Conservation (phyloP, 2,329 filamentous ascomycete species). For the Seiridium cupressi region DNA sequence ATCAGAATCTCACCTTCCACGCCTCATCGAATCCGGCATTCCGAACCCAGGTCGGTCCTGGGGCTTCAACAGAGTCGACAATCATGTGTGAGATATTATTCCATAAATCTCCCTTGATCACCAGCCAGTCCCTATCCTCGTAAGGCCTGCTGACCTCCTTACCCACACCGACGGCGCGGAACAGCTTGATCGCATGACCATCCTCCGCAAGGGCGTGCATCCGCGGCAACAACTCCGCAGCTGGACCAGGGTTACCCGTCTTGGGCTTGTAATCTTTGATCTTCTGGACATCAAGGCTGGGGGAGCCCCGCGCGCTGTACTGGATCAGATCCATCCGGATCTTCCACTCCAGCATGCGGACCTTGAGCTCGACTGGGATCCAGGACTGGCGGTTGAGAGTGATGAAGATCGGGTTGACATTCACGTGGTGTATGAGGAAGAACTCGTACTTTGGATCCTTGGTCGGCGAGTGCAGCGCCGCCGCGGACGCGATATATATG, state of each 20-base stretch:
- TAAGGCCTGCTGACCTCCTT: constrained; percentile 49
- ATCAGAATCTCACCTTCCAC: constrained; percentile 47
- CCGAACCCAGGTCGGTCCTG: constrained; percentile 56
- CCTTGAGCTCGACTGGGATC: constrained; percentile 59
- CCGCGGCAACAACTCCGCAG: constrained; percentile 43
- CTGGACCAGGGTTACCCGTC: constrained; percentile 30
- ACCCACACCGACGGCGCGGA: constrained; percentile 67
- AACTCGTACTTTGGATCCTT: constrained; percentile 77
- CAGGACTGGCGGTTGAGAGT: constrained; percentile 60
- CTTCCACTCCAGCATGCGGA: constrained; percentile 78
- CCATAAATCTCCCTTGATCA: constrained; percentile 59
- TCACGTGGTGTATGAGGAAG: constrained; percentile 74
- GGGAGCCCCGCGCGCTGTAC: constrained; percentile 68
- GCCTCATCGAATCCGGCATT: constrained; percentile 63
- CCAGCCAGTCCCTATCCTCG: constrained; percentile 44
- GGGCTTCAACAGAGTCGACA: constrained; percentile 58
- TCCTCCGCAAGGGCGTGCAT: constrained; percentile 63
- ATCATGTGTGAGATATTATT: constrained; percentile 58
- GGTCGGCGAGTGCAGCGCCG: constrained; percentile 56
- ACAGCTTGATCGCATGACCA: constrained; percentile 77
- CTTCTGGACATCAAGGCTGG: constrained; percentile 57
- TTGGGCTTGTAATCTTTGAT: constrained; percentile 60
- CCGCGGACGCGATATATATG: constrained; percentile 46
- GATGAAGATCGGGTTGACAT: constrained; percentile 70
- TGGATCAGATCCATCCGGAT: constrained; percentile 70